Evolutionary conservation across 805 yeast genomes (phyloP), one percentile per base, ranked within the genome.

Genomic region (Candida dendrica): DNA sequence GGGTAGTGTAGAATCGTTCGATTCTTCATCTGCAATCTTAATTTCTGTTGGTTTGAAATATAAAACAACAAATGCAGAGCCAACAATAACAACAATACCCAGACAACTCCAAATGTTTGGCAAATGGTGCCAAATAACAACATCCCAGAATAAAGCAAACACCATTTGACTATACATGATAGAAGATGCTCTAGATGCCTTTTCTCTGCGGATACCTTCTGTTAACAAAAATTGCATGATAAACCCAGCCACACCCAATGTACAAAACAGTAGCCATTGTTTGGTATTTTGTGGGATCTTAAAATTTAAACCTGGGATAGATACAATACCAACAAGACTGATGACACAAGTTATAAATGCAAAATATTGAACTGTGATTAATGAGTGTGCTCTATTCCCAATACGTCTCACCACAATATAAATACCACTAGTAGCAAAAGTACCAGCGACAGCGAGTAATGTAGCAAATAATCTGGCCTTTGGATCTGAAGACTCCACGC

Each of bases 141-240:
- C 64, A 56, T 89, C 96, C 77, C 90, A 81, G 27, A 84, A 44
- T 15, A 87, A 64, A 0, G 96, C 91, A 63, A 82, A 87, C 2
- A 89, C 64, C 70, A 89, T 72, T 54, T 81, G 86, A 2, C 89
- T 72, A 58, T 90, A 90, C 2, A 75, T 65, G 77, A 87, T 80
- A 46, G 85, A 71, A 11, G 90, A 71, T 0, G 89, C 86, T 43
- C 84, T 72, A 4, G 88, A 79, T 0, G 96, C 95, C 45, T 70
- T 72, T 47, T 85, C 95, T 42, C 86, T 68, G 58, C 87, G 95
- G 39, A 89, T 74, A 1, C 96, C 96, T 8, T 86, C 78, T 0
- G 96, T 85, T 38, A 85, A 61, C 31, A 81, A 64, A 53, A 79
- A 81, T 59, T 90, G 96, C 81, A 83, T 84, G 45, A 79, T 63